Evolutionary conservation across 495 filamentous ascomycete genomes (phyloP).

Genomic region (Penicillium subrubescens): DNA sequence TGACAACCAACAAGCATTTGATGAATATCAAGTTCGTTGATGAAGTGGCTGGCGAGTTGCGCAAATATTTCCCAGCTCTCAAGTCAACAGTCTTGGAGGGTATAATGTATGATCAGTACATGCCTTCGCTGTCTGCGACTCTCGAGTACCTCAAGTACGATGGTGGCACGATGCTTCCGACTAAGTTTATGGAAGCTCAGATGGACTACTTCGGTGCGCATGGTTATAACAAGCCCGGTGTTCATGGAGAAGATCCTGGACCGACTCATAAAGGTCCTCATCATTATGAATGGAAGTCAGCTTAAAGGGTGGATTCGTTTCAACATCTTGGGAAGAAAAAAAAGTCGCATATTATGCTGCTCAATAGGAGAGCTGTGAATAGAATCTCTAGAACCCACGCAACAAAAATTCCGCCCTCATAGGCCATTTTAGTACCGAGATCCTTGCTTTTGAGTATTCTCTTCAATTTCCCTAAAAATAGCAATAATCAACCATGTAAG

Average conservation of each 20-base stretch:
- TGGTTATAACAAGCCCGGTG: conserved; percentile 58
- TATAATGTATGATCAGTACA: conserved; percentile 61
- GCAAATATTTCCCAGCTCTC: conserved; percentile 50
- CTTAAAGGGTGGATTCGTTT: conserved; percentile 8
- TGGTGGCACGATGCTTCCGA: conserved; percentile 58
- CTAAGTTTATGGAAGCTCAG: conserved; percentile 74
- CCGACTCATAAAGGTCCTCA: conserved; percentile 42
- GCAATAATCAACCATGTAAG: background rate
- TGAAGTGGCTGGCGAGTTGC: conserved; percentile 56
- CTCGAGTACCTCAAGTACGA: conserved; percentile 73
- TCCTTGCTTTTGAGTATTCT: no score
- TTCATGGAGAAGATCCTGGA: conserved; percentile 46
- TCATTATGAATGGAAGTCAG: conserved; percentile 47
- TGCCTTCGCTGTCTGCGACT: conserved; percentile 64
- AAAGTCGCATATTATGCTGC: background rate
- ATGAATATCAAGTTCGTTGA: conserved; percentile 51
- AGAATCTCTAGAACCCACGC: background rate
- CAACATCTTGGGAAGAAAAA: background rate
- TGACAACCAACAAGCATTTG: conserved; percentile 32
- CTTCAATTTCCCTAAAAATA: no score
- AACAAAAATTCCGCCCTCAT: background rate
- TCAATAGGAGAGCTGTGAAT: background rate
- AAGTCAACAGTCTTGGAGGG: conserved; percentile 61
- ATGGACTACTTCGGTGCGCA: conserved; percentile 78
- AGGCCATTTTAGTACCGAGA: no score